Evolutionary conservation across 2,329 filamentous ascomycete species (phyloP).

Genomic region (Thelonectria olida): DNA sequence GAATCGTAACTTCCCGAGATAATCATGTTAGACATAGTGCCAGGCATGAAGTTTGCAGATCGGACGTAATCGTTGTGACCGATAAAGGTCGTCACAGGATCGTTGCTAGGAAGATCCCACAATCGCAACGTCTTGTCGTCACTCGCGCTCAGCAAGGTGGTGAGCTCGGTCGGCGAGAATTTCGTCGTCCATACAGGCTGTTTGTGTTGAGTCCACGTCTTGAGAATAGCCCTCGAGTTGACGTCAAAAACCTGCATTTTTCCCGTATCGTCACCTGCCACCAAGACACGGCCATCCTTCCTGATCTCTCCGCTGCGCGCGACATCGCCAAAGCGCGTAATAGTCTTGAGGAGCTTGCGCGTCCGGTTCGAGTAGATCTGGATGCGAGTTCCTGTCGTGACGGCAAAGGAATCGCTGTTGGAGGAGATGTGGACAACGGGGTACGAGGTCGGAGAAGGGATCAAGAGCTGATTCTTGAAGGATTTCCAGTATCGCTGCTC

Average conservation of each 20-base stretch:
- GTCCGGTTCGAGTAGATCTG: constrained; percentile 95
- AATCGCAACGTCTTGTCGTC: constrained; percentile 93
- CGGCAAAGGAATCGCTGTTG: constrained; percentile 81
- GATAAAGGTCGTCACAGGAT: constrained; percentile 78
- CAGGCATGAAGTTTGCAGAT: constrained; percentile 85
- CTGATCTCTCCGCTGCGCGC: constrained; percentile 90
- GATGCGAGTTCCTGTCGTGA: constrained; percentile 92
- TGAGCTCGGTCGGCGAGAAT: constrained; percentile 91
- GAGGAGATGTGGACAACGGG: constrained; percentile 91
- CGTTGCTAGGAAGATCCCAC: constrained; percentile 90
- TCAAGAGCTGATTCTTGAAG: constrained; percentile 89
- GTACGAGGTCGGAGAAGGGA: constrained; percentile 90
- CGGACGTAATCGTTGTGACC: constrained; percentile 95
- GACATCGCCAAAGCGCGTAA: constrained; percentile 91
- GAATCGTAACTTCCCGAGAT: constrained; percentile 95
- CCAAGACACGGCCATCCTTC: constrained; percentile 86
- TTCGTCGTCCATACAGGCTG: constrained; percentile 92
- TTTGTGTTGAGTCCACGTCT: constrained; percentile 94
- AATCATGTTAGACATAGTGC: constrained; percentile 75
- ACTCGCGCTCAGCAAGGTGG: constrained; percentile 85
- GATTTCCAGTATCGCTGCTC: constrained; percentile 97
- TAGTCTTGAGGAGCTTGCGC: constrained; percentile 90
- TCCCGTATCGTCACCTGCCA: constrained; percentile 91
- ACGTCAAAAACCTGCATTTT: constrained; percentile 96
- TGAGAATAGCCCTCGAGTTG: constrained; percentile 85